Conservation (phyloP, 208 protist species). For the Leishmania martiniquensis region DNA sequence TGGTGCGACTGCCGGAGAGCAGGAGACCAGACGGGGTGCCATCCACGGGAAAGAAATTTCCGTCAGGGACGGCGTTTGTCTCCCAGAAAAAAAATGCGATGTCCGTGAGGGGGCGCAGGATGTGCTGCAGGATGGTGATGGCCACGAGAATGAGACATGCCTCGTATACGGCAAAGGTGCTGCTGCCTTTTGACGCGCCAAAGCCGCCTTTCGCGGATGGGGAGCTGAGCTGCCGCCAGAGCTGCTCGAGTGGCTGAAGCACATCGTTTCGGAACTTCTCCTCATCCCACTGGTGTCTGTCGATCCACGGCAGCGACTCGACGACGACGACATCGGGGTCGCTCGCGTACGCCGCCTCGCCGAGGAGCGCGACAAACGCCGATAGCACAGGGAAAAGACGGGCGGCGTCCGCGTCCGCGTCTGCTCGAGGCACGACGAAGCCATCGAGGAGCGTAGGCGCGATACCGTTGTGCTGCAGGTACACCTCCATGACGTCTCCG, state of each 20-base stretch:
- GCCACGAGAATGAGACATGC: conserved; percentile 39
- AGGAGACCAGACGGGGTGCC: conserved; percentile 10
- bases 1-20: conserved; percentile 50
- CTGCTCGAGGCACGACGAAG: conserved; percentile 22
- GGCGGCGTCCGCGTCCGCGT: conserved; percentile 22
- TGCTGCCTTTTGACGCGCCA: not conserved
- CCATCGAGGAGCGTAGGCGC: conserved; percentile 21
- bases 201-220: not conserved
- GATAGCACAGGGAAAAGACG: conserved; percentile 20
- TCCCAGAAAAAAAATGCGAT: conserved; percentile 56
- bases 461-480: conserved; percentile 36
- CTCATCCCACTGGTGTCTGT: conserved; percentile 19
- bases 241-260: conserved; percentile 19
- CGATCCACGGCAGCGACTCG: conserved; percentile 29
- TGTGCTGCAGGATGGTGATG: conserved; percentile 46
- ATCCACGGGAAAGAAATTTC: conserved; percentile 50
- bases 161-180: conserved; percentile 25
- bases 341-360: conserved; percentile 12
- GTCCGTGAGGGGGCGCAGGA: conserved; percentile 48
- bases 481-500: conserved; percentile 32
- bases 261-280: conserved; percentile 23
- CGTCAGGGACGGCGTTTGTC: conserved; percentile 45
- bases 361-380: conserved; percentile 16
- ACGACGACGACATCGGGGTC: conserved; percentile 8
- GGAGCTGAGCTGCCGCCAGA: conserved; percentile 23